These are phyloP conservation scores for Sporormia fimetaria DNA, from an alignment of 495 filamentous ascomycete genomes.

Conservation along the genomic window DNA sequence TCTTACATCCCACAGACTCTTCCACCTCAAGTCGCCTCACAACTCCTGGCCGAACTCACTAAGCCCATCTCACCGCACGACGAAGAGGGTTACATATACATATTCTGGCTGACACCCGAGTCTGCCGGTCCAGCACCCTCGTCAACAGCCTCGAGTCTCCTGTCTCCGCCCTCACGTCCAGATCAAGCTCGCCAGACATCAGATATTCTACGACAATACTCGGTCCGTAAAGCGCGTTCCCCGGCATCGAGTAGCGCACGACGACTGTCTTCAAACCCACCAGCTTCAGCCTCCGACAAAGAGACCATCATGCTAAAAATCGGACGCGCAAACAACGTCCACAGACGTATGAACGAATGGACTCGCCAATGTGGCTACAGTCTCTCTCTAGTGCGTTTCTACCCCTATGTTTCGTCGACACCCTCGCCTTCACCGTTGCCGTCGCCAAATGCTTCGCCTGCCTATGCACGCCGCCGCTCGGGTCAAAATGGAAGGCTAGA, in stretches of 20 bases:
- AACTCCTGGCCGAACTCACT: conserved; percentile 60
- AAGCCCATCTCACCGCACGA: conserved; percentile 71
- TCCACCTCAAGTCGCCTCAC: conserved; percentile 52
- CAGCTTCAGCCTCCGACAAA: conserved; percentile 11
- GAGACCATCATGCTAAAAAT: conserved; percentile 78
- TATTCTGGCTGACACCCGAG: conserved; percentile 77
- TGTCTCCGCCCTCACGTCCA: conserved; percentile 33
- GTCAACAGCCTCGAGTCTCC: conserved; percentile 46
- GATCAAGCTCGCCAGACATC: conserved; percentile 47
- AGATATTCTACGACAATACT: conserved; percentile 54
- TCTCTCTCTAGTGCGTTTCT: conserved; percentile 76
- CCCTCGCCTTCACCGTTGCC: conserved; percentile 31
- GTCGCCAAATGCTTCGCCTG: conserved; percentile 27
- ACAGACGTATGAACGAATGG: conserved; percentile 86
- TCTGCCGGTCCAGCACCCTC: conserved; percentile 40
- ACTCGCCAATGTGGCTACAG: conserved; percentile 81
- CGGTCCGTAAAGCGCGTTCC: conserved; percentile 28
- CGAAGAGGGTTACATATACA: conserved; percentile 91
- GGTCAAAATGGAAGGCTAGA: no score
- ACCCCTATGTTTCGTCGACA: conserved; percentile 63
- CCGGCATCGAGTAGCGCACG: conserved; percentile 1
- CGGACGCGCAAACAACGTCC: conserved; percentile 81
- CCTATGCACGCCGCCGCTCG: conserved; percentile 20
- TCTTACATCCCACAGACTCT: conserved; percentile 54
- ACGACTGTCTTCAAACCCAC: not conserved